Conservation (phyloP, 2,329 filamentous ascomycete species). For the Diaporthe longicolla region DNA sequence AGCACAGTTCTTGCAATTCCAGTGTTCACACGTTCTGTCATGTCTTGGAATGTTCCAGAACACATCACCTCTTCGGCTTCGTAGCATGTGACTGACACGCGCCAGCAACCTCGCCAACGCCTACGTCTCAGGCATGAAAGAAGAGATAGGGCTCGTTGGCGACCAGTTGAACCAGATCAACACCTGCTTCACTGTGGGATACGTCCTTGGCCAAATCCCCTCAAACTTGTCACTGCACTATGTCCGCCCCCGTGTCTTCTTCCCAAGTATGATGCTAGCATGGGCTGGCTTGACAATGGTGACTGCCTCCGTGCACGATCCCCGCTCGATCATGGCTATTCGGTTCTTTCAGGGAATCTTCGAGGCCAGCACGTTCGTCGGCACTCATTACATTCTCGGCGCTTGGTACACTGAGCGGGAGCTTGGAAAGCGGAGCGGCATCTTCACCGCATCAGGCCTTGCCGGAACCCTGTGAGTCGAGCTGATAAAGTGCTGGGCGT, state of each 20-base stretch:
- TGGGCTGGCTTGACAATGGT: constrained; percentile 77
- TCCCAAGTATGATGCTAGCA: constrained; percentile 73
- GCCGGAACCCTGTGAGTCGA: constrained; percentile 68
- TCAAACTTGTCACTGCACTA: constrained; percentile 75
- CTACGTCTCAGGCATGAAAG: constrained; percentile 68
- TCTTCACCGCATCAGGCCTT: constrained; percentile 72
- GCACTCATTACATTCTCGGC: constrained; percentile 71
- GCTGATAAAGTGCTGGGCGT: background rate
- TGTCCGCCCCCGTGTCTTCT: constrained; percentile 73
- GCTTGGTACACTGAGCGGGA: constrained; percentile 74
- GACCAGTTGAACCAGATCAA: constrained; percentile 68
- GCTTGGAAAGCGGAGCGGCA: constrained; percentile 71
- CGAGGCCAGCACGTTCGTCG: constrained; percentile 70
- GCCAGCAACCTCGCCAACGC: constrained; percentile 63
- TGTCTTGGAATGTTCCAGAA: background rate
- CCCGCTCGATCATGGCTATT: constrained; percentile 71
- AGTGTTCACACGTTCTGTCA: background rate
- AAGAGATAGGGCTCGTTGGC: constrained; percentile 63
- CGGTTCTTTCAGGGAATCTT: constrained; percentile 69
- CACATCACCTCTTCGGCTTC: background rate
- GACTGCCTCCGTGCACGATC: constrained; percentile 66
- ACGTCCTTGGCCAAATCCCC: constrained; percentile 67
- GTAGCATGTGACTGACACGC: background rate
- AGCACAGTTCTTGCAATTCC: background rate
- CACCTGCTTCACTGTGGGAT: constrained; percentile 63